A percentile compares a stretch with the other conserved stretches of the same genome.
These are phyloP conservation scores for Xylariales sp. DNA, from an alignment of 2,329 filamentous ascomycete species.

Conservation along the genomic window DNA sequence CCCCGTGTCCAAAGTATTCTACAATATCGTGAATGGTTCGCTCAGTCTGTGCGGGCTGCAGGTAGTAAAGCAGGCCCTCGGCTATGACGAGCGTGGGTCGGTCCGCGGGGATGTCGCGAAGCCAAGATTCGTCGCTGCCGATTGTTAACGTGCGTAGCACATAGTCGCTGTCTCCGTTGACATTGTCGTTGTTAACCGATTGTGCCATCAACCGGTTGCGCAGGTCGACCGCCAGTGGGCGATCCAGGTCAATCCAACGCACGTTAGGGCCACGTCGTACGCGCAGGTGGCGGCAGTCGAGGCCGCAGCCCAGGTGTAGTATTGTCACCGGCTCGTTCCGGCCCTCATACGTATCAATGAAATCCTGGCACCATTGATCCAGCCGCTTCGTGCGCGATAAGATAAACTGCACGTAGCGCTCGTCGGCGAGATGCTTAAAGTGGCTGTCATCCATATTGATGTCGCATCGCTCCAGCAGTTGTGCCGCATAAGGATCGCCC, in stretches of 20 bases:
- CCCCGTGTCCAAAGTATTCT: conserved; percentile 4
- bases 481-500: conserved; percentile 12
- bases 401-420: conserved; percentile 13
- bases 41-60: conserved; percentile 14
- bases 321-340: conserved; percentile 17
- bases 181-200: too few species aligned
- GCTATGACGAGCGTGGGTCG: conserved; percentile 15
- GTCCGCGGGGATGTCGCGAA: conserved; percentile 13
- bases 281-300: conserved; percentile 15
- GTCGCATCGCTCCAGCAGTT: conserved; percentile 16
- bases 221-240: conserved; percentile 14
- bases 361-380: conserved; percentile 16
- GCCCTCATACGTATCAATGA: conserved; percentile 13
- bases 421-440: conserved; percentile 11
- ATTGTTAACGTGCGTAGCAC: conserved; percentile 10
- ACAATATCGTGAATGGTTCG: conserved; percentile 4
- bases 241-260: conserved; percentile 19
- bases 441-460: conserved; percentile 10
- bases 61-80: conserved; percentile 18
- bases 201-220: conserved; percentile 13
- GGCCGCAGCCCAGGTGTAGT: conserved; percentile 18
- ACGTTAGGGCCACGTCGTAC: conserved; percentile 8
- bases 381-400: conserved; percentile 12
- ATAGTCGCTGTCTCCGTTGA: conserved; percentile 9
- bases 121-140: conserved; percentile 15